Base-by-base conservation (phyloP, 73 alveolate genomes). In the Paramecium primaurelia region DNA sequence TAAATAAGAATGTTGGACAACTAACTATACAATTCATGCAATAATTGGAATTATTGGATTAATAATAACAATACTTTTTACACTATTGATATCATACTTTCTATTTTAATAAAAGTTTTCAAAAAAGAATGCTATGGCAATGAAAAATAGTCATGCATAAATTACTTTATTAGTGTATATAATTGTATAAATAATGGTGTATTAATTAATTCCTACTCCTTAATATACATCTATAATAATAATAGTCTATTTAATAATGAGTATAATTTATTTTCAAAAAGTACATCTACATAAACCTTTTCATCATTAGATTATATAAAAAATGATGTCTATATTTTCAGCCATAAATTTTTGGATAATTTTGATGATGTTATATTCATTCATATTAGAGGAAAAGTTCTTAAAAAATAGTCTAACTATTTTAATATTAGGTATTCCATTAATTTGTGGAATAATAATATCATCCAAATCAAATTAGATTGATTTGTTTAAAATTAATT, bases 351-450 rank as follows among this genome's bases (percentile, higher is more conserved):
- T 87, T 6, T 87, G 93, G 93, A 37, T 75, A 54, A 64, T 87
- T 38, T 64, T 87, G 2, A 77, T 77, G 37, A 87, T 87, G 20
- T 10, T 87, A 25, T 87, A 47, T 69, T 54, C 93, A 20, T 26
- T 36, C 16, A 22, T 87, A 16, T 77, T 87, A 12, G 93, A 87
- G 7, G 86, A 42, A 18, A 64, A 32, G 12, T 58, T 87, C 8
- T 87, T 87, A 20, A 59, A 34, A 36, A 44, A 54, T 30, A 69
- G 89, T 5, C 69, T 87, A 38, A 68, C 22, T 4, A 69, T 71
- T 8, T 44, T 86, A 88, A 47, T 87, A 20, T 37, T 87, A 64
- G 93, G 93, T 6, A 64, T 68, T n/a, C 93, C 93, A n/a, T 40
- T 87, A 18, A 36, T 87, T 14, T 68, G 59, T 8, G 59, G 42